Percentiles rank a stretch among this genome's conserved stretches.
phyloP scores from a whole-genome alignment of 805 yeast genomes.

The Kuraishia hungarica region DNA sequence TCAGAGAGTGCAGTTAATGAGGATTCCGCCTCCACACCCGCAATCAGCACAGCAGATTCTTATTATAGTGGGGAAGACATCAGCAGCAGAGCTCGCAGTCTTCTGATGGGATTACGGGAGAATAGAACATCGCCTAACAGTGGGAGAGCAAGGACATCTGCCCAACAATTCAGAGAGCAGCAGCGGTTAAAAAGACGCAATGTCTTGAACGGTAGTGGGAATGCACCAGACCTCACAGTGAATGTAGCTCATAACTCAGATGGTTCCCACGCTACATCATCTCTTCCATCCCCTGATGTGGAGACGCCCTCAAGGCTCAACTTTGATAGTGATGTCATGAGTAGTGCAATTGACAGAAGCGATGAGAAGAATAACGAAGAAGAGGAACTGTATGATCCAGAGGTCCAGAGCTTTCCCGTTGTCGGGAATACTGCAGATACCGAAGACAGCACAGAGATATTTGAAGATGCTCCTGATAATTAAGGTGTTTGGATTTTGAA shows the following conservation, averaged over 20 bases:
- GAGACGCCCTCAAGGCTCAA: background rate
- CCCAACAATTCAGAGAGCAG: slow-evolving; percentile 33
- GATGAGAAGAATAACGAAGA: background rate
- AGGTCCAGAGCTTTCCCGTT: background rate
- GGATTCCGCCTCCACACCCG: background rate
- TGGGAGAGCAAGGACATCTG: slow-evolving; percentile 26
- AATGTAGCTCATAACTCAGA: background rate
- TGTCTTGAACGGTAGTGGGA: background rate
- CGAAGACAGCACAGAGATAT: background rate
- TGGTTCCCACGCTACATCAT: background rate
- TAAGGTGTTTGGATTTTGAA: no score
- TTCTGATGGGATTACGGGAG: slow-evolving; percentile 53
- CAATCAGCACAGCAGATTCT: background rate
- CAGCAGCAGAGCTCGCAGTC: slow-evolving; percentile 52
- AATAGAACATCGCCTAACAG: slow-evolving; percentile 13
- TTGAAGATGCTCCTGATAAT: background rate
- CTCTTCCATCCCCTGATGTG: background rate
- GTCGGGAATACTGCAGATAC: background rate
- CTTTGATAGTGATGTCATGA: background rate
- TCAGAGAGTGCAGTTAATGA: background rate
- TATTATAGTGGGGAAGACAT: slow-evolving; percentile 28
- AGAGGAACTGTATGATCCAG: background rate
- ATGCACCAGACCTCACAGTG: background rate
- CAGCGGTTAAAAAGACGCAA: slow-evolving; percentile 23
- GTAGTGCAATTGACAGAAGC: background rate